Conservation (phyloP, 2,329 filamentous ascomycete genomes). For the Fusarium transvaalense region DNA sequence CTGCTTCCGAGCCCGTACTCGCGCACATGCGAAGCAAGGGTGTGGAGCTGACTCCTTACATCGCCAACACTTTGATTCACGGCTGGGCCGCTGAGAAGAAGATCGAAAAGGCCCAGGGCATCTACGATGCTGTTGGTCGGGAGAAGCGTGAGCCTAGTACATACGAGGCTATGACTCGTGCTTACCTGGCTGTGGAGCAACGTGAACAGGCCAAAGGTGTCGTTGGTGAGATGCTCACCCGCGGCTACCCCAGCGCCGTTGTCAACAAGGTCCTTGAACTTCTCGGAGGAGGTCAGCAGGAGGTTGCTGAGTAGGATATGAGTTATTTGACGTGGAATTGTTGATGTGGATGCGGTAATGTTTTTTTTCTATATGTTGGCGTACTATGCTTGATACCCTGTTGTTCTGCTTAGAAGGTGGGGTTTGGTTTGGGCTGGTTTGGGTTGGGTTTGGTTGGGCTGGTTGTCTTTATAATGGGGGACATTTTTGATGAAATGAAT, state of each 20-base stretch:
- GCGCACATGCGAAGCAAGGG: constrained; percentile 78
- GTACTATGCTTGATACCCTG: constrained; percentile 51
- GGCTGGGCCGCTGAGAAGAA: constrained; percentile 91
- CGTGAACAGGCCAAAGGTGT: constrained; percentile 80
- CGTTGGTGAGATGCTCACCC: constrained; percentile 88
- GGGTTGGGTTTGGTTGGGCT: constrained; percentile 3
- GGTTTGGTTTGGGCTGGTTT: constrained; percentile 1
- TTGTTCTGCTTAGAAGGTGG: constrained; percentile 42
- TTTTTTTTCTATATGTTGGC: constrained; percentile 46
- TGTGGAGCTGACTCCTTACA: constrained; percentile 94
- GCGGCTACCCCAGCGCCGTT: constrained; percentile 92
- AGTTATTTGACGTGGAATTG: constrained; percentile 8
- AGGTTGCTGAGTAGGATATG: constrained; percentile 48
- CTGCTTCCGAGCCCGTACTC: constrained; percentile 79
- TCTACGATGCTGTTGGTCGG: constrained; percentile 83
- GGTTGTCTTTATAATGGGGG: constrained; percentile 41
- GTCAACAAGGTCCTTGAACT: constrained; percentile 94
- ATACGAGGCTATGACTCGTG: constrained; percentile 98
- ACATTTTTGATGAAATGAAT: constrained; percentile 34
- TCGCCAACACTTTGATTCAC: constrained; percentile 97
- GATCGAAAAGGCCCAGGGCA: constrained; percentile 79
- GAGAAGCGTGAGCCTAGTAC: constrained; percentile 94
- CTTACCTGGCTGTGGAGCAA: constrained; percentile 87
- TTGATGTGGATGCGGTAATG: constrained; percentile 33
- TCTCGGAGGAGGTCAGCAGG: constrained; percentile 71